phyloP scores from a whole-genome alignment of 208 protist species.

The Crithidia thermophila region DNA sequence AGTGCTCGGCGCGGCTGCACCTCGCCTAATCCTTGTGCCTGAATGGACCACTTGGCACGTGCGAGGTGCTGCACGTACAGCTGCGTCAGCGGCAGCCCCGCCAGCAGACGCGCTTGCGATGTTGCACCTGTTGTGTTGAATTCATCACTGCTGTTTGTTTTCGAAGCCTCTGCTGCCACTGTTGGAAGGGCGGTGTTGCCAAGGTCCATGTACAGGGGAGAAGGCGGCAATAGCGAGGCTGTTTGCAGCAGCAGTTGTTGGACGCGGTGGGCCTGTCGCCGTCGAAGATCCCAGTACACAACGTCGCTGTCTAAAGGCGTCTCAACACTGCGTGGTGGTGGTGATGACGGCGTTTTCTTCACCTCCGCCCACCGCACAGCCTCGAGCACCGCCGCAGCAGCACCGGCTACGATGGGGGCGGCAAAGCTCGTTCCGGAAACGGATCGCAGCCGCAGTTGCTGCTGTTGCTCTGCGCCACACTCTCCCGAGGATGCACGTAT shows the following conservation, averaged over 20 bases:
- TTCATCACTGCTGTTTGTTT: no score
- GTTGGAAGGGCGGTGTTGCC: not conserved
- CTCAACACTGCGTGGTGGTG: not conserved
- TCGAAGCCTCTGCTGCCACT: not conserved
- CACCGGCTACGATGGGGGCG: slow-evolving; percentile 95
- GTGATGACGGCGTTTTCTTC: not conserved
- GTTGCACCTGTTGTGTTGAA: not conserved
- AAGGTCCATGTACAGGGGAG: not conserved
- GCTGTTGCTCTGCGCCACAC: not conserved
- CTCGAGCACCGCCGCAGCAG: slow-evolving; percentile 86
- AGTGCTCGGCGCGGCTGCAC: slow-evolving; percentile 49
- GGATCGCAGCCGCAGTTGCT: slow-evolving; percentile 28
- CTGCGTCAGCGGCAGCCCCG: slow-evolving; percentile 32
- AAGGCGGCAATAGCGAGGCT: slow-evolving; percentile 7
- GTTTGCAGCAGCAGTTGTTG: slow-evolving; percentile 20
- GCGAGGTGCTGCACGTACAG: slow-evolving; percentile 44
- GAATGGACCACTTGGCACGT: slow-evolving; percentile 48
- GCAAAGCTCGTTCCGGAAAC: slow-evolving; percentile 95
- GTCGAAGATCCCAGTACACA: not conserved
- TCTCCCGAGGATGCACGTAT: no score
- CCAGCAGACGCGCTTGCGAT: slow-evolving; percentile 1
- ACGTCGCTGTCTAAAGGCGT: not conserved
- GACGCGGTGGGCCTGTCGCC: slow-evolving; percentile 9
- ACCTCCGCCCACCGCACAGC: slow-evolving; percentile 17
- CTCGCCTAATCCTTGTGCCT: slow-evolving; percentile 66